Evolutionary conservation across 306 rosid genomes (phyloP).

Genomic region (Arachis stenosperma): DNA sequence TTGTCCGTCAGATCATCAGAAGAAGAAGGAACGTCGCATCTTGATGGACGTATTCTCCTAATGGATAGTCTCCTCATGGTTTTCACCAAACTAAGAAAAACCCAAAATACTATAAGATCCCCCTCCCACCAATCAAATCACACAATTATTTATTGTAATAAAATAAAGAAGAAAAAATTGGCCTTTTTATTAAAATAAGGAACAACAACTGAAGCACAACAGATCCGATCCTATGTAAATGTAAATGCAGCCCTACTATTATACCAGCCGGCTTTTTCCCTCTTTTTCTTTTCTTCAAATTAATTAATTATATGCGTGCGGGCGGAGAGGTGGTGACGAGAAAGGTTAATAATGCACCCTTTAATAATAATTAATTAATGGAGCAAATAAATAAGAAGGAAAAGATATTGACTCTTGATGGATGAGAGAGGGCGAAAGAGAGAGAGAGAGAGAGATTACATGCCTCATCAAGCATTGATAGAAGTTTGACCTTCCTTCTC

Average conservation of each 20-base stretch:
- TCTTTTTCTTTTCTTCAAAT: background rate
- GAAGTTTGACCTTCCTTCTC: conserved; percentile 85
- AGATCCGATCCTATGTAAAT: conserved; percentile 31
- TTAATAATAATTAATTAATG: background rate
- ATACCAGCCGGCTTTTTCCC: conserved; percentile 61
- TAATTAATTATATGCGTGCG: background rate
- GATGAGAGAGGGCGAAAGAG: conserved; percentile 48
- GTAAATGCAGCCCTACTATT: conserved; percentile 40
- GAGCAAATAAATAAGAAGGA: conserved; percentile 31
- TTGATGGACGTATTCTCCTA: conserved; percentile 49
- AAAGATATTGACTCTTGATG: conserved; percentile 54
- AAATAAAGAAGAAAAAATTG: conserved; percentile 2
- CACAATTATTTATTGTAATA: background rate
- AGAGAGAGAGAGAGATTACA: conserved; percentile 55
- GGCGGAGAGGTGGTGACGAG: conserved; percentile 51
- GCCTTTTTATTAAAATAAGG: conserved; percentile 24
- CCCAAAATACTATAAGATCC: conserved; percentile 22
- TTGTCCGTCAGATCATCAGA: conserved; percentile 30
- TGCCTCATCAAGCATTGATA: conserved; percentile 93
- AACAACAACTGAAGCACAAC: conserved; percentile 31
- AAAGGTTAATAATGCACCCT: conserved; percentile 15
- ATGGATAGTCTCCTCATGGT: conserved; percentile 44
- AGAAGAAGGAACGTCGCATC: conserved; percentile 51
- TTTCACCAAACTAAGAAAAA: conserved; percentile 57
- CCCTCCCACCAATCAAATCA: conserved; percentile 44